Conservation (phyloP, 2,329 filamentous ascomycete species). For the Ramularia collo-cygni region DNA sequence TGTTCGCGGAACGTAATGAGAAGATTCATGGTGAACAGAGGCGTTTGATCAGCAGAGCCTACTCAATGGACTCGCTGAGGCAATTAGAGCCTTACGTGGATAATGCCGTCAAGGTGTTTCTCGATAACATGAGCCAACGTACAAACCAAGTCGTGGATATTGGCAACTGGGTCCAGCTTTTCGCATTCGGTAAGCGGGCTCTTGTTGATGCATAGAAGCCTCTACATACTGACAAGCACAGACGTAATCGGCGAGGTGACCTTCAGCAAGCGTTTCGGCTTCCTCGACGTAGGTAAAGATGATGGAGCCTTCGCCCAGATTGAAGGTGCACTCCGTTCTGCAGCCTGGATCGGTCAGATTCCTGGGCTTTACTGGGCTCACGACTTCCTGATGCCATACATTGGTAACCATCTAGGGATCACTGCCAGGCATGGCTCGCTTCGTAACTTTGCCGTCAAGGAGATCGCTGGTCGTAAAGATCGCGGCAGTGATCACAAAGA, state of each 20-base stretch:
- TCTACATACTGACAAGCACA: conserved; percentile 4
- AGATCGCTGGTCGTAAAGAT: conserved; percentile 26
- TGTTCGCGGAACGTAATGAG: conserved; percentile 35
- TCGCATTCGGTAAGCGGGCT: conserved; percentile 26
- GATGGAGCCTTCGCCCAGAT: conserved; percentile 31
- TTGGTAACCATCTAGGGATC: conserved; percentile 33
- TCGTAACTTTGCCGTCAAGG: conserved; percentile 27
- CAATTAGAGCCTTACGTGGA: conserved; percentile 37
- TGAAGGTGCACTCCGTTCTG: conserved; percentile 28
- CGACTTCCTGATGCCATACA: conserved; percentile 30
- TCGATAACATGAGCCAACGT: conserved; percentile 27
- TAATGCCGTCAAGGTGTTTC: conserved; percentile 30
- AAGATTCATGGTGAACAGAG: conserved; percentile 31
- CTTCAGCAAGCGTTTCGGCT: conserved; percentile 33
- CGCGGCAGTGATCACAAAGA: conserved; percentile 31
- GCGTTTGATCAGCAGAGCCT: conserved; percentile 31
- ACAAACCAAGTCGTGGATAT: conserved; percentile 28
- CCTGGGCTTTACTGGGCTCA: conserved; percentile 33
- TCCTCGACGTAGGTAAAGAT: conserved; percentile 30
- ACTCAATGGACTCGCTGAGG: conserved; percentile 33
- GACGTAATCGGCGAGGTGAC: conserved; percentile 39
- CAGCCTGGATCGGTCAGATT: conserved; percentile 34
- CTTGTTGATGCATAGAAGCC: conserved; percentile 14
- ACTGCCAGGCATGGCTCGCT: conserved; percentile 30
- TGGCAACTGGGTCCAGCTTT: conserved; percentile 35